Percentiles rank a stretch among this genome's conserved stretches.
phyloP scores from a whole-genome alignment of 176 grass and related monocot species.

The Cenchrus fungigraminus region DNA sequence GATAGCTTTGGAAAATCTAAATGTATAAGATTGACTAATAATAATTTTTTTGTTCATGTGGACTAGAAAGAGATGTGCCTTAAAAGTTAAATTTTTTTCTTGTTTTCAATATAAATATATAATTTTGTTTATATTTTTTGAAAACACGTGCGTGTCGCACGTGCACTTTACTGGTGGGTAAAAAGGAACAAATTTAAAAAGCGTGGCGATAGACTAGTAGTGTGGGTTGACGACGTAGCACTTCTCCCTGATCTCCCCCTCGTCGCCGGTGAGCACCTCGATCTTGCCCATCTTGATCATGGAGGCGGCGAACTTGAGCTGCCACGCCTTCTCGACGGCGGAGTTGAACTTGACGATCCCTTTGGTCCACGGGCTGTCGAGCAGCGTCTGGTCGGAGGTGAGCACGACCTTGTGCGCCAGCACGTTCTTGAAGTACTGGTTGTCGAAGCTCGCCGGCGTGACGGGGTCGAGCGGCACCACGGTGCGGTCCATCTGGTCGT shows the following conservation, averaged over 20 bases:
- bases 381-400: slow-evolving; percentile 58
- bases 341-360: background rate
- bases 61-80: too few species aligned
- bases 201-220: too few species aligned
- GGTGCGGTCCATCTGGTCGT: background rate
- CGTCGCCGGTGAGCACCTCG: slow-evolving; percentile 27
- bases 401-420: slow-evolving; percentile 30
- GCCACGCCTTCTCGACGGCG: slow-evolving; percentile 19
- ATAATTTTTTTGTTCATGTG: too few species aligned
- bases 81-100: too few species aligned
- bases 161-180: too few species aligned
- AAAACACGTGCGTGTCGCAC: too few species aligned
- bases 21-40: too few species aligned
- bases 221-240: background rate
- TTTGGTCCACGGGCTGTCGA: background rate
- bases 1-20: too few species aligned
- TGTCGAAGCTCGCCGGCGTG: slow-evolving; percentile 40
- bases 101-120: too few species aligned
- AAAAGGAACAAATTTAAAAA: too few species aligned
- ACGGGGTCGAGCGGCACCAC: slow-evolving; percentile 24
- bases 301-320: slow-evolving; percentile 17
- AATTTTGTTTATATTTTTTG: too few species aligned
- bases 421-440: slow-evolving; percentile 67
- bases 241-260: slow-evolving; percentile 43
- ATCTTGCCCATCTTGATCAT: slow-evolving; percentile 47